Evolutionary conservation across 1,284 basidiomycete genomes (phyloP), one percentile per base, ranked within the genome.

Genomic region (Tylopilus sp.): DNA sequence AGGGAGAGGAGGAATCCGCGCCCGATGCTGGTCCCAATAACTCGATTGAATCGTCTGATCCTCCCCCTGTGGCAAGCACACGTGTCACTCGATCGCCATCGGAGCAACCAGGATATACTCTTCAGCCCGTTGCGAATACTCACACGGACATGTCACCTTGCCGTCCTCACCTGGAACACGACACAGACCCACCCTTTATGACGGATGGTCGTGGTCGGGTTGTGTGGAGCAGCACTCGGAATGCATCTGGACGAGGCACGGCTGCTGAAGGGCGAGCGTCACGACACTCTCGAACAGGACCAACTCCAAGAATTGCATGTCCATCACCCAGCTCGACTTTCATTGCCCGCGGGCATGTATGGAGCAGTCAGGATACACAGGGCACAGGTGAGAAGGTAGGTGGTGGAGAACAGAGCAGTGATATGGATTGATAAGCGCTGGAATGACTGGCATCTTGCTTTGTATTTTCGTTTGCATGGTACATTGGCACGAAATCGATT

Each of bases 171-270:
- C 51, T 62, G 28, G 59, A 53, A 49, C 71, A 69, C 35, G 69
- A 74, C 36, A 45, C 52, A 8, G 70, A 81, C 28, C 81, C 82
- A 16, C 79, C 81, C 4, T 85, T 86, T 61, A 71, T 82, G 60
- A 77, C 76, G 4, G 75, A 77, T 53, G 75, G 75, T 0, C 72
- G 75, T 19, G 75, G 76, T 15, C 68, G 76, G 21, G 75, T 77
- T 21, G 80, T 85, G 15, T 82, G 83, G 82, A 82, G 77, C 44
- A 65, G 69, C 36, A 58, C 67, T 21, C 58, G 61, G 26, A 60
- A 49, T 40, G 41, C 37, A 36, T 35, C 65, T 38, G 60, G 51
- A 16, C 51, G 65, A 43, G 48, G 61, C 10, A 29, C 43, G 33
- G 49, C 37, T 8, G 28, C 31, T 2, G 62, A 64, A 8, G 52